These are phyloP conservation scores for Hygrophorus russula DNA, from an alignment of 768 basidiomycete genomes.

Conservation along the genomic window DNA sequence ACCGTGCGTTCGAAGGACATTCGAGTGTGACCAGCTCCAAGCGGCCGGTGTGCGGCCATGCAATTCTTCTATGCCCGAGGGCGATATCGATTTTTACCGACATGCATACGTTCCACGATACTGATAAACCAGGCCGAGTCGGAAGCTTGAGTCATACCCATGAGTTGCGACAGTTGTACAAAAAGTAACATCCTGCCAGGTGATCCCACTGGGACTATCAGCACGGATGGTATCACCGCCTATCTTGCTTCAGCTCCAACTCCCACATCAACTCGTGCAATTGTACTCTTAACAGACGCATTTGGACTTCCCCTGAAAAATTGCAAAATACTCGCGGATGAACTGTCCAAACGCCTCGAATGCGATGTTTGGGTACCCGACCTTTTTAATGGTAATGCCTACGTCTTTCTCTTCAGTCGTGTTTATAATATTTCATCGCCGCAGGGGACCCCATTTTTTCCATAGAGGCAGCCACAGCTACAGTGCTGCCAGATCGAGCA, in stretches of 20 bases:
- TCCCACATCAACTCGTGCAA: slow-evolving; percentile 19
- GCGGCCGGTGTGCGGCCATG: too few species aligned
- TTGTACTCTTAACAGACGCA: slow-evolving; percentile 44
- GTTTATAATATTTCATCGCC: neutral
- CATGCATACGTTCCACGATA: too few species aligned
- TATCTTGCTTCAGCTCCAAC: slow-evolving; percentile 29
- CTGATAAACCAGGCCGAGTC: too few species aligned
- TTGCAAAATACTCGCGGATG: slow-evolving; percentile 46
- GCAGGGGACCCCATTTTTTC: slow-evolving; percentile 21
- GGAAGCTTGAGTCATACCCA: too few species aligned
- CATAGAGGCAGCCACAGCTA: slow-evolving; percentile 11
- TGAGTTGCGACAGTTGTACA: slow-evolving; percentile 3
- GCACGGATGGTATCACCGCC: slow-evolving; percentile 26
- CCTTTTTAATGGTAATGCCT: slow-evolving; percentile 38
- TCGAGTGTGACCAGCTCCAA: too few species aligned
- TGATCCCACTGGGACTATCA: slow-evolving; percentile 31
- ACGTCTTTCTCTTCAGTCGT: neutral
- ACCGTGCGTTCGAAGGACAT: too few species aligned
- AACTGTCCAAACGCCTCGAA: slow-evolving; percentile 30
- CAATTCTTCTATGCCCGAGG: too few species aligned
- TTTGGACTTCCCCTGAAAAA: slow-evolving; percentile 46
- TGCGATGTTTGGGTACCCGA: slow-evolving; percentile 61
- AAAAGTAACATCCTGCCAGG: slow-evolving; percentile 23
- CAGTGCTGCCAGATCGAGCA: slow-evolving; percentile 20
- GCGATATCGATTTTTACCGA: too few species aligned